Evolutionary conservation across 352 stramenopile species (phyloP), one percentile per base, ranked within the genome.

Genomic region (Thraustochytrium sp.): DNA sequence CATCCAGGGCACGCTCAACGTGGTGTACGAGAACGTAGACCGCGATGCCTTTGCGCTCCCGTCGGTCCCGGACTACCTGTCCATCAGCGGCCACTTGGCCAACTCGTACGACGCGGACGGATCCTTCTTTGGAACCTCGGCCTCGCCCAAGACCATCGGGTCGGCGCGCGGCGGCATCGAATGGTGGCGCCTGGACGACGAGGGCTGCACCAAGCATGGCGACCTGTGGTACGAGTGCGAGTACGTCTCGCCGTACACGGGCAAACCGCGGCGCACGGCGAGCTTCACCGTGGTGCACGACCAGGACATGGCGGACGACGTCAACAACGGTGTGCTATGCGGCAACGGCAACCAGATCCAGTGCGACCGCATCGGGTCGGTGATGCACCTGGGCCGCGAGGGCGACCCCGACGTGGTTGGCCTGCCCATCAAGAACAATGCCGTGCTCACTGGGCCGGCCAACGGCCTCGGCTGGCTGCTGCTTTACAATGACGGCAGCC

Each of bases 41-140:
- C 8, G 18, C 5, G 31, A 18, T 23, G 16, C 11, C 8, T 18
- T 61, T 3, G 13, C 23, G 8, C 42, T 9, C 4, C 48, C 48
- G 8, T 63, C 44, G 4, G 46, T 68, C 23, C 9, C 31, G 4
- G 4, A 40, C 9, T 51, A 16, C 9, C 34, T 80, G 1, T 16
- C 68, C 48, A n/a, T 80, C 34, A 80, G 68, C 38, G 68, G 68
- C 34, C 38, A 18, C 9, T 34, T 42, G 5, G 18, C 68, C 34
- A 80, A 72, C 68, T 80, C 8, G 44, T 16, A 75, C 11, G 68
- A 80, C 31, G 68, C 23, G 13, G 68, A 80, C 68, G 68, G 68
- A n/a, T 38, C 46, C 13, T 42, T 48, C 13, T 44, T 65, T 8
- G 68, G 49, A 11, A 31, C 21, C 21, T 55, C 68, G 23, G 53